Evolutionary conservation across 1,284 basidiomycete species (phyloP).

Genomic region (Ustilago vetiveriae): DNA sequence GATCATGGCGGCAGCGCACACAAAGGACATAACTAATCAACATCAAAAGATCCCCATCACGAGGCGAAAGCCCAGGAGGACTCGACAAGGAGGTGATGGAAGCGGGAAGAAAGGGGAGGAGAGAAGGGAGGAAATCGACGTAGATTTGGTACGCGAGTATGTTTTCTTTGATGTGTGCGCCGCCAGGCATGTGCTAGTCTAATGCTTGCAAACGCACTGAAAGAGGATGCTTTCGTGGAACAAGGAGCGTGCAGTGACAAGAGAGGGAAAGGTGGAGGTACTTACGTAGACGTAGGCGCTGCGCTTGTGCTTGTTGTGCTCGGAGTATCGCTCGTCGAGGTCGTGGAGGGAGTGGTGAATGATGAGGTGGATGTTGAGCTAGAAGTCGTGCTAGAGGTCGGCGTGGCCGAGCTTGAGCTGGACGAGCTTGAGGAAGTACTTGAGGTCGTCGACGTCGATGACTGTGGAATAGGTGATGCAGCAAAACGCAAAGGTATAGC

Average conservation of each 20-base stretch:
- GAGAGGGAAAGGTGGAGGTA: constrained; percentile 1
- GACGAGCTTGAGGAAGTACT: constrained; percentile 12
- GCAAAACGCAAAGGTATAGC: background rate
- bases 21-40: constrained; percentile 31
- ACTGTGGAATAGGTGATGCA: background rate
- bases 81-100: background rate
- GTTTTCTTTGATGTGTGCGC: constrained; percentile 5
- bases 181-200: constrained; percentile 18
- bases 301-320: constrained; percentile 27
- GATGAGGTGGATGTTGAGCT: constrained; percentile 7
- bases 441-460: constrained; percentile 13
- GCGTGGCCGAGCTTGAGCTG: constrained; percentile 16
- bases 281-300: constrained; percentile 43
- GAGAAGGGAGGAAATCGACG: background rate
- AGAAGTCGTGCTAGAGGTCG: constrained; percentile 16
- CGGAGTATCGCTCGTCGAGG: constrained; percentile 12
- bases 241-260: background rate
- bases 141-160: background rate
- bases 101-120: background rate
- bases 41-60: constrained; percentile 18
- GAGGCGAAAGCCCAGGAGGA: constrained; percentile 7
- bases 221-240: background rate
- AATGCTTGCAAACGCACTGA: constrained; percentile 18
- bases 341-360: constrained; percentile 1
- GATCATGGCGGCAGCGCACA: constrained; percentile 8